Conservation (phyloP, 2,329 filamentous ascomycete genomes). For the Blumeria graminis region DNA sequence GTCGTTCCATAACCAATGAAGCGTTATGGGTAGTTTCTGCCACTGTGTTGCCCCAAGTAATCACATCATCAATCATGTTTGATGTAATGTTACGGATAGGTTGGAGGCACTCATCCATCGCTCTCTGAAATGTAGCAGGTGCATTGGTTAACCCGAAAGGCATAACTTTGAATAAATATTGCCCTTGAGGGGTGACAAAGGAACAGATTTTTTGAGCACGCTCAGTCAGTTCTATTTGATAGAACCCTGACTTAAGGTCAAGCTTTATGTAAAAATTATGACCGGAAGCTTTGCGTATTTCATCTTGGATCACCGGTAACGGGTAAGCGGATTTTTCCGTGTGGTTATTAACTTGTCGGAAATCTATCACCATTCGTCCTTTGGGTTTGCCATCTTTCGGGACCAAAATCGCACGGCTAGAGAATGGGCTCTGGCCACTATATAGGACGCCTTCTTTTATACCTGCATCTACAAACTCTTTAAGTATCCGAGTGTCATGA, state of each 20-base stretch:
- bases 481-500: neutral
- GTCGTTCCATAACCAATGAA: neutral
- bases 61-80: neutral
- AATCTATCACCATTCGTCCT: neutral
- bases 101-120: neutral
- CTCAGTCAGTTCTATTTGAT: constrained; percentile 1
- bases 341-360: neutral
- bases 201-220: neutral
- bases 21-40: neutral
- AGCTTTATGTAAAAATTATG: constrained; percentile 1
- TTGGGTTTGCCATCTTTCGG: neutral
- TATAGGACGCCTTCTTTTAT: neutral
- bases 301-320: neutral
- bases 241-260: constrained; percentile 1
- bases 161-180: neutral
- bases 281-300: neutral
- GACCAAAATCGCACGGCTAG: neutral
- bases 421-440: neutral
- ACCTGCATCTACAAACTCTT: neutral
- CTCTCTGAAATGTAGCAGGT: neutral
- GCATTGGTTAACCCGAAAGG: neutral
- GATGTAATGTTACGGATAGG: neutral
- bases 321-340: neutral
- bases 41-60: neutral
- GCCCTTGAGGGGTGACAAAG: neutral